phyloP scores from a whole-genome alignment of 345 rosid species.

The Linum usitatissimum region DNA sequence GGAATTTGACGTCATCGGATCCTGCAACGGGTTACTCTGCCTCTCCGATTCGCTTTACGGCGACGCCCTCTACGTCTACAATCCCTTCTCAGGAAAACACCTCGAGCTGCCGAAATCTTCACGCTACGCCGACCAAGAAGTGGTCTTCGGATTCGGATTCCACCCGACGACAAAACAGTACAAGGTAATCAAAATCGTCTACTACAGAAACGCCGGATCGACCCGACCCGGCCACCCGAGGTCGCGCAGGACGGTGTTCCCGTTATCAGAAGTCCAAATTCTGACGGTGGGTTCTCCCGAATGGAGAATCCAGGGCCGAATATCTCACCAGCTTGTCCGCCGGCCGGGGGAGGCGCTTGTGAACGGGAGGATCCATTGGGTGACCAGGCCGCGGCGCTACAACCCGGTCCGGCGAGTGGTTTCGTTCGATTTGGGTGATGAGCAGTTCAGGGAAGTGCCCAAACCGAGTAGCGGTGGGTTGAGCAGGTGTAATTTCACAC shows the following conservation, averaged over 20 bases:
- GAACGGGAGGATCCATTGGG: conserved; percentile 75
- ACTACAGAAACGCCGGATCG: conserved; percentile 16
- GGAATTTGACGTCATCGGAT: conserved; percentile 34
- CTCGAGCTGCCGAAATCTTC: conserved; percentile 22
- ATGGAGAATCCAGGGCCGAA: conserved; percentile 72
- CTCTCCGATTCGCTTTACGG: conserved; percentile 20
- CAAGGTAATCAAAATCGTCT: conserved; percentile 32
- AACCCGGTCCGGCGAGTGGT: conserved; percentile 51
- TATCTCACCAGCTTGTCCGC: conserved; percentile 42
- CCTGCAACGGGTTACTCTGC: conserved; percentile 37
- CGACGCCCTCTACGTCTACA: conserved; percentile 19
- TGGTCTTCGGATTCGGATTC: conserved; percentile 35
- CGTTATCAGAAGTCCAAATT: conserved; percentile 28
- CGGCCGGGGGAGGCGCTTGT: conserved; percentile 61
- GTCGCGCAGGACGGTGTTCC: conserved; percentile 14
- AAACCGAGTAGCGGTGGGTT: conserved; percentile 65
- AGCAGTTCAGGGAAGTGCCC: conserved; percentile 61
- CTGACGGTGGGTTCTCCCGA: conserved; percentile 19
- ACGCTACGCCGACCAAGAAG: conserved; percentile 20
- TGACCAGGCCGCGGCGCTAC: conserved; percentile 46
- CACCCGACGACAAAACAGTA: conserved; percentile 19
- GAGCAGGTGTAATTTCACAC: conserved; percentile 47
- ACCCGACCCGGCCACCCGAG: conserved; percentile 9
- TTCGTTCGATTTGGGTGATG: conserved; percentile 64
- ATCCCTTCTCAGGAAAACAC: conserved; percentile 31